These are phyloP conservation scores for Fonsecaea pedrosoi DNA, from an alignment of 2,329 filamentous ascomycete genomes.

Conservation along the genomic window DNA sequence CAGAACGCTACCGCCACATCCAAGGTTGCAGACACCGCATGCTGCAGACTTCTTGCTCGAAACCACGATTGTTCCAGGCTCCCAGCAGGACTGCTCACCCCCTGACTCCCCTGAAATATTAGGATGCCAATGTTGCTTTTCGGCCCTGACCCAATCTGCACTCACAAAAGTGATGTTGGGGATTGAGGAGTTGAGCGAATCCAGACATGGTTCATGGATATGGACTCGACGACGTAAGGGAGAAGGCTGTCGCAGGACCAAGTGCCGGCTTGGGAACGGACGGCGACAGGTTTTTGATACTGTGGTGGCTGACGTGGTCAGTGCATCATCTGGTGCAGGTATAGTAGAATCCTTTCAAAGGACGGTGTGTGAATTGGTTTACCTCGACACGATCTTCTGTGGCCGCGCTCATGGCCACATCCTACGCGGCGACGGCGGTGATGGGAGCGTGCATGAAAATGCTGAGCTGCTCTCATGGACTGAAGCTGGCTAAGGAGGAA, in stretches of 20 bases:
- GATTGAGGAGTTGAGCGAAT: not conserved
- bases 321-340: not conserved
- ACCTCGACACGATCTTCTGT: not conserved
- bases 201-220: not conserved
- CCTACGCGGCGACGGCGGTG: not conserved
- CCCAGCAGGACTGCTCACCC: not conserved
- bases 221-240: not conserved
- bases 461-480: not conserved
- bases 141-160: not conserved
- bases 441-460: not conserved
- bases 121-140: not conserved
- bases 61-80: not conserved
- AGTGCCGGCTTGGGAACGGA: not conserved
- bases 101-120: not conserved
- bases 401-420: not conserved
- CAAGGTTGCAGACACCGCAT: not conserved
- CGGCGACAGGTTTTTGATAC: not conserved
- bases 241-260: not conserved
- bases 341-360: not conserved
- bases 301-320: not conserved
- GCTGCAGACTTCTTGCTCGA: not conserved
- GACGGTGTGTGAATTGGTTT: not conserved
- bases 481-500: conserved; percentile 12
- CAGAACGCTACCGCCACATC: not conserved
- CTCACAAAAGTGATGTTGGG: not conserved